Evolutionary conservation across 2,329 filamentous ascomycete genomes (phyloP).

Genomic region (Nemania sp.): DNA sequence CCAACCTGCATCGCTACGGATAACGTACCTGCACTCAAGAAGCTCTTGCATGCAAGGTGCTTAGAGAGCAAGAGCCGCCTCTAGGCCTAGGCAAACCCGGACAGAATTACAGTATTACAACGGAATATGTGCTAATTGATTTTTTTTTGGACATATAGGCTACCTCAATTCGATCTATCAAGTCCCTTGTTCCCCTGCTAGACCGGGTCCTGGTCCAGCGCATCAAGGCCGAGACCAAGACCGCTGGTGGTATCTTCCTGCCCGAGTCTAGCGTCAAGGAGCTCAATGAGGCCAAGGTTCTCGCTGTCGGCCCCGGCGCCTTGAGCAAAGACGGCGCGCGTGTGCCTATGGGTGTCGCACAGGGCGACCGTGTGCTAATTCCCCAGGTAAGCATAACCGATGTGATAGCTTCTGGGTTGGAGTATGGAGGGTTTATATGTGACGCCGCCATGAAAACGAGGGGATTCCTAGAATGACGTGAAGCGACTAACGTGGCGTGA

Average conservation of each 20-base stretch:
- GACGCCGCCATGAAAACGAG: too few species aligned
- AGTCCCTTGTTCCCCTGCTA: conserved; percentile 92
- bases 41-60: neutral
- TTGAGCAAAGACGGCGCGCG: conserved; percentile 91
- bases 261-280: conserved; percentile 98
- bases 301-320: conserved; percentile 91
- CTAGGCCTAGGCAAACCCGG: neutral
- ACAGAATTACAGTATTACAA: neutral
- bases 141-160: conserved; percentile 57
- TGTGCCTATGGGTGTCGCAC: conserved; percentile 81
- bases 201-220: conserved; percentile 99
- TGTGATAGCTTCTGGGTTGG: neutral
- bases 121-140: conserved; percentile 12
- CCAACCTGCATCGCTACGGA: neutral
- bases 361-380: conserved; percentile 94
- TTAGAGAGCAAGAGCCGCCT: neutral
- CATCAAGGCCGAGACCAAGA: conserved; percentile 97
- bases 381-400: conserved; percentile 74
- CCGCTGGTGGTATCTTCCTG: conserved; percentile 95
- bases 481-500: conserved; percentile 30
- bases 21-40: neutral
- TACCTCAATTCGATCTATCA: conserved; percentile 91
- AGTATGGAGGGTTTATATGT: neutral
- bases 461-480: too few species aligned
- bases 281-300: conserved; percentile 95